These are phyloP conservation scores for Colletotrichum spinosum DNA, from an alignment of 2,329 filamentous ascomycete species.

Conservation along the genomic window DNA sequence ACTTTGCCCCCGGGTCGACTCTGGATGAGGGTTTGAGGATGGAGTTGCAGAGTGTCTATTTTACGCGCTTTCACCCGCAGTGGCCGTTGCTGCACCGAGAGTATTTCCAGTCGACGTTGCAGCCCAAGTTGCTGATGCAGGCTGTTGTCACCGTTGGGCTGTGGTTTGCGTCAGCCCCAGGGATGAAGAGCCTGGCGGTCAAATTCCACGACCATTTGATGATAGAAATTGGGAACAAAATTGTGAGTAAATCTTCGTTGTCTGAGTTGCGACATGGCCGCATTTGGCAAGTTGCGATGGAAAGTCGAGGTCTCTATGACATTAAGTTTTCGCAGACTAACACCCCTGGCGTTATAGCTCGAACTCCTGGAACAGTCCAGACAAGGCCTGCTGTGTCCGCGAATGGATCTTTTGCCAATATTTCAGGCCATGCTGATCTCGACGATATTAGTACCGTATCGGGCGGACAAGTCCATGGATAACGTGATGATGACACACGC, in stretches of 20 bases:
- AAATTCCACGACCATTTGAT: constrained; percentile 22
- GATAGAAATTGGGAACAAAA: constrained; percentile 16
- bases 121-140: constrained; percentile 15
- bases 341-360: constrained; percentile 1
- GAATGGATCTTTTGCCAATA: constrained; percentile 14
- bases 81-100: constrained; percentile 31
- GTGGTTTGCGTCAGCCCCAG: constrained; percentile 18
- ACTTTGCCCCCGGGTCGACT: constrained; percentile 1
- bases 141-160: constrained; percentile 24
- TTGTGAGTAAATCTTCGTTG: constrained; percentile 1
- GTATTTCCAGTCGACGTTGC: constrained; percentile 8
- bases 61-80: constrained; percentile 23
- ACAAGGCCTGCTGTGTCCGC: constrained; percentile 16
- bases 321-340: neutral
- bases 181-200: neutral
- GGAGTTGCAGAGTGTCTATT: constrained; percentile 24
- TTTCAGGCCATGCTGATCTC: constrained; percentile 24
- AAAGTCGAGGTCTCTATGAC: neutral
- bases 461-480: constrained; percentile 23
- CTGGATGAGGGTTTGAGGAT: constrained; percentile 12
- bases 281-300: too few species aligned
- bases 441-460: constrained; percentile 26
- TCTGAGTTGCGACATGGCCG: neutral
- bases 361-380: constrained; percentile 21
- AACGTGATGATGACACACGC: constrained; percentile 29